Conservation (phyloP, 208 protist species). For the Crithidia bombi region DNA sequence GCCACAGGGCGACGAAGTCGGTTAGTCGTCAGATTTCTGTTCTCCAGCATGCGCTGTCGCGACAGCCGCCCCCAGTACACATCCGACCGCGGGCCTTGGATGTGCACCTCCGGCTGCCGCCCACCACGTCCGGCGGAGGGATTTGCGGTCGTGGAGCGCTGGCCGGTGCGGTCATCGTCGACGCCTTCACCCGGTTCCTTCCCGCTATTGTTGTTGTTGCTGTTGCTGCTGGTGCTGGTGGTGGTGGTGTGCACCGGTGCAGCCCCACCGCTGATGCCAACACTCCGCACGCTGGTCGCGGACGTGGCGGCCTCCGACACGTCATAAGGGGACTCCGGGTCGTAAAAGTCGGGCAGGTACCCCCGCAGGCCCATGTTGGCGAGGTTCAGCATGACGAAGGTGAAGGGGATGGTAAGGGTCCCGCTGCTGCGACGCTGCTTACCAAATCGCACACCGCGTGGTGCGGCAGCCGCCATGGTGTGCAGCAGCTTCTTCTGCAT, state of each 20-base stretch:
- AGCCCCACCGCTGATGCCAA: not conserved
- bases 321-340: slow-evolving; percentile 17
- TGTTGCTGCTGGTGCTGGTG: not conserved
- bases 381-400: slow-evolving; percentile 27
- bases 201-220: not conserved
- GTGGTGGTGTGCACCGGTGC: too few relatives aligned
- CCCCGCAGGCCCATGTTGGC: slow-evolving; percentile 25
- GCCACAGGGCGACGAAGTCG: slow-evolving; percentile 2
- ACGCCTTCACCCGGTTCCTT: not conserved
- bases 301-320: not conserved
- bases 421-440: slow-evolving; percentile 17
- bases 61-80: slow-evolving; percentile 35
- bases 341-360: slow-evolving; percentile 34
- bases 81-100: slow-evolving; percentile 22
- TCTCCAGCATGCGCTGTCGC: slow-evolving; percentile 24
- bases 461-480: slow-evolving; percentile 21
- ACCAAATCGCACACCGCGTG: slow-evolving; percentile 30
- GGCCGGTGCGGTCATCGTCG: not conserved
- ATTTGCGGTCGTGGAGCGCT: not conserved
- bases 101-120: not conserved
- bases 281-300: not conserved
- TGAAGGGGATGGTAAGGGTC: slow-evolving; percentile 19
- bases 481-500: slow-evolving; percentile 30
- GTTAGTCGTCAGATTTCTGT: slow-evolving; percentile 9
- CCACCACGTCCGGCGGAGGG: not conserved